A percentile compares a stretch with the other conserved stretches of the same genome.
These are phyloP conservation scores for Fusarium pininemorale DNA, from an alignment of 2,329 filamentous ascomycete genomes.

Conservation along the genomic window DNA sequence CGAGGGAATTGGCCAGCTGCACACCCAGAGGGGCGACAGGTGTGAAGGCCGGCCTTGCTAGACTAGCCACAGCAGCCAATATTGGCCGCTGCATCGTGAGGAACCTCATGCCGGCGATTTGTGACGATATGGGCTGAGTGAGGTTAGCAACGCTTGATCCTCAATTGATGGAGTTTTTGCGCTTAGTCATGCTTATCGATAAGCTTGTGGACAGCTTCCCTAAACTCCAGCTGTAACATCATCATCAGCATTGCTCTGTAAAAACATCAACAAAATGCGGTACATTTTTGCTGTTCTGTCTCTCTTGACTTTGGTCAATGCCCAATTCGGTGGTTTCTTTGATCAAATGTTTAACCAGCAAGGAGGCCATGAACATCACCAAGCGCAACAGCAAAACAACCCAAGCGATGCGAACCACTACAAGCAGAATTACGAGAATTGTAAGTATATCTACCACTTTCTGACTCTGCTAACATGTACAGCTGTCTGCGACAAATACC, in stretches of 20 bases:
- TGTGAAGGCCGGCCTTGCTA: constrained; percentile 41
- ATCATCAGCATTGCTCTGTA: not conserved
- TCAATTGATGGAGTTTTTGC: constrained; percentile 41
- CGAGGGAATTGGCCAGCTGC: constrained; percentile 52
- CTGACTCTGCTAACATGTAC: not conserved
- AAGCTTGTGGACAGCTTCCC: constrained; percentile 43
- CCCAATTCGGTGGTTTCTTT: constrained; percentile 92
- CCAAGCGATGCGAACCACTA: constrained; percentile 87
- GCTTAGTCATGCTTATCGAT: constrained; percentile 47
- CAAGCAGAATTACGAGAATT: constrained; percentile 72
- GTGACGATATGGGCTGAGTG: constrained; percentile 48
- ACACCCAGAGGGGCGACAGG: constrained; percentile 32
- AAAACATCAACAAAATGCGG: constrained; percentile 43
- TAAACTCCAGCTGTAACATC: not conserved
- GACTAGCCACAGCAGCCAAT: constrained; percentile 50
- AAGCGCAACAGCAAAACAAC: constrained; percentile 79
- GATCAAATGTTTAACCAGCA: constrained; percentile 87
- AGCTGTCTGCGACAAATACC: constrained; percentile 92
- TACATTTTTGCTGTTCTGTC: constrained; percentile 61
- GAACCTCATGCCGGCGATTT: constrained; percentile 55
- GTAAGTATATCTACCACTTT: constrained; percentile 54
- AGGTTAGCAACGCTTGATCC: constrained; percentile 27
- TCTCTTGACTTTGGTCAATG: constrained; percentile 68
- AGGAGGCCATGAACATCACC: constrained; percentile 59
- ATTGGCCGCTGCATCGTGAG: constrained; percentile 58